Evolutionary conservation across 2,329 filamentous ascomycete species (phyloP), one percentile per base, ranked within the genome.

Genomic region (Trichoderma sp.): DNA sequence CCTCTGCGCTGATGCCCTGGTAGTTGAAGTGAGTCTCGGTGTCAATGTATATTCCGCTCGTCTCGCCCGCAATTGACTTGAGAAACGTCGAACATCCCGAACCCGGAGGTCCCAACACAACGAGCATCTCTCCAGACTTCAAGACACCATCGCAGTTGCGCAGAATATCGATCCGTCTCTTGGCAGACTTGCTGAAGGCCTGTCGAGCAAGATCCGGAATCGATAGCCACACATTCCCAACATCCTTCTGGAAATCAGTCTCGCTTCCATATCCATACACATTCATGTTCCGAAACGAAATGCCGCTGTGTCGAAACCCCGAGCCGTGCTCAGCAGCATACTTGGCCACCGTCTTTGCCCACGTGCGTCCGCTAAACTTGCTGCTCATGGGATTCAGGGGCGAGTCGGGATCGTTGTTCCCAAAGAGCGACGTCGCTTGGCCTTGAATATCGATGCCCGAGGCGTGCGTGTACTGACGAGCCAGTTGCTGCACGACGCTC

Each of bases 1-100:
- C 90, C 65, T 92, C 92, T 82, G 93, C 93, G 63, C 93, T 86
- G 29, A 92, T 86, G 67, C 90, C 88, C 78, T 91, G 87, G 6
- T 87, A 86, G 7, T 85, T 85, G 73, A 62, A 75, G 6, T 60
- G 14, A 7, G 66, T 66, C 18, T 56, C 65, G 12, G 18, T 18
- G 16, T 75, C 73, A 53, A 86, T 84, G 79, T 88, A 92, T 1
- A 74, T 74, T 27, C 90, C 91, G 11, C 81, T 83, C 31, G 91
- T 84, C 66, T 88, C 87, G 78, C 93, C 93, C 35, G 90, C 86
- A 4, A 94, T 85, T 75, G 91, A 85, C 81, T 91, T 91, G 3
- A 92, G 83, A 1, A 92, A 82, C 0, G 90, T 92, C 38, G 86
- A 88, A 82, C 90, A 92, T 27, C 90, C 90, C 9, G 87, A 88